Evolutionary conservation across 2,329 filamentous ascomycete species (phyloP).

Genomic region (Ustilaginoidea virens): DNA sequence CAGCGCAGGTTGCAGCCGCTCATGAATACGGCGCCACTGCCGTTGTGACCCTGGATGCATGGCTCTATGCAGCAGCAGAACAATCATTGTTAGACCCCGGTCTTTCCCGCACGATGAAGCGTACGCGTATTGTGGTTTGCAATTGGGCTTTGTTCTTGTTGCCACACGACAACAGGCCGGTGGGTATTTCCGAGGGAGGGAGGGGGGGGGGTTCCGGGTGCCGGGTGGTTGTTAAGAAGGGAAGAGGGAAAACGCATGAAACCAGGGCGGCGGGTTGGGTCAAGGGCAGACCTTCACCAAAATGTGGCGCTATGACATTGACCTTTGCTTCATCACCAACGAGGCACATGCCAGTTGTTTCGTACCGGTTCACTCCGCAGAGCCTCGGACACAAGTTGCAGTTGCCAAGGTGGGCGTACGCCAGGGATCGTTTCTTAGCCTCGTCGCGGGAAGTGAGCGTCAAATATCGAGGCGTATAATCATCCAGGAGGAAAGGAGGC

Average conservation of each 20-base stretch:
- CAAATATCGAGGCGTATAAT: slow-evolving; percentile 60
- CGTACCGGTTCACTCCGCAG: slow-evolving; percentile 68
- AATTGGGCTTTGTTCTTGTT: too few species aligned
- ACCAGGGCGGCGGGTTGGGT: background rate
- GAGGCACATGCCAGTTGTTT: slow-evolving; percentile 63
- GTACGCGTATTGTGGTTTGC: background rate
- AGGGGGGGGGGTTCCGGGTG: too few species aligned
- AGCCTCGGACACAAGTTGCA: slow-evolving; percentile 70
- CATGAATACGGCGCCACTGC: slow-evolving; percentile 71
- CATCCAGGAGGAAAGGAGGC: slow-evolving; percentile 54
- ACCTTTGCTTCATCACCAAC: slow-evolving; percentile 65
- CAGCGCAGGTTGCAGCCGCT: slow-evolving; percentile 60
- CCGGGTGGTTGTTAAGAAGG: too few species aligned
- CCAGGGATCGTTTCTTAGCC: slow-evolving; percentile 55
- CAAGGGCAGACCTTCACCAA: slow-evolving; percentile 47
- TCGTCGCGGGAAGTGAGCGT: slow-evolving; percentile 51
- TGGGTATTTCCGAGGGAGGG: too few species aligned
- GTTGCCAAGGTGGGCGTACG: slow-evolving; percentile 59
- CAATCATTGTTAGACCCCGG: background rate
- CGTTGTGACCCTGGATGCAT: slow-evolving; percentile 69
- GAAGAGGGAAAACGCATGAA: background rate
- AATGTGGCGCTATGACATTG: slow-evolving; percentile 74
- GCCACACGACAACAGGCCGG: too few species aligned
- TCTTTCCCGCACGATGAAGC: background rate
- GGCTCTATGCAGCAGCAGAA: slow-evolving; percentile 41